Conservation (phyloP, 164 flowering plant genomes). For the Stephania yunnanensis region DNA sequence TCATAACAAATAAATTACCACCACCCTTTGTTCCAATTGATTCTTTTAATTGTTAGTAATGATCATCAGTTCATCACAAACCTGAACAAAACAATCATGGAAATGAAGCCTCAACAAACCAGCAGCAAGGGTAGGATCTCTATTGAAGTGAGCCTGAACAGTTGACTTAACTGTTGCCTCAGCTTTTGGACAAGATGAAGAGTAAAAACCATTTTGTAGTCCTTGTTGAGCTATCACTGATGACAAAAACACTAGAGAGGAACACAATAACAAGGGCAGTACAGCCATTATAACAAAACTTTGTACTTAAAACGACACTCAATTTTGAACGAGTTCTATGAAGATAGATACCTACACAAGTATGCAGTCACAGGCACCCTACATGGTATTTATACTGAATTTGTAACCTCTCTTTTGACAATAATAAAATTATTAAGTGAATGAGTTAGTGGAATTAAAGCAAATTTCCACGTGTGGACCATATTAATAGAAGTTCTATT, state of each 20-base stretch:
- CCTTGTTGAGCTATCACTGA: slow-evolving; percentile 25
- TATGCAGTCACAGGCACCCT: neutral
- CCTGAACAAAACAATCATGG: slow-evolving; percentile 78
- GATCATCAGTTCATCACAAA: slow-evolving; percentile 8
- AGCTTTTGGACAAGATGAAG: slow-evolving; percentile 48
- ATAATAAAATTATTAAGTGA: no score
- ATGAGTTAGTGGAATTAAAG: slow-evolving; percentile 9
- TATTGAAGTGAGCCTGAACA: slow-evolving; percentile 38
- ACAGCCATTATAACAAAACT: slow-evolving; percentile 15
- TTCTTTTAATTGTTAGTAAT: neutral
- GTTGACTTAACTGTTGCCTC: slow-evolving; percentile 52
- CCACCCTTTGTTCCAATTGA: neutral
- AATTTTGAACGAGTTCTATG: no score
- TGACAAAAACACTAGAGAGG: slow-evolving; percentile 15
- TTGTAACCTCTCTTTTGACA: neutral
- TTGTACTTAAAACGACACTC: no score
- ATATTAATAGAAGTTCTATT: neutral
- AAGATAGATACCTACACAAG: neutral
- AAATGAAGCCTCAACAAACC: slow-evolving; percentile 65
- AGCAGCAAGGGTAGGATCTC: slow-evolving; percentile 57
- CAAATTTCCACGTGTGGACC: slow-evolving; percentile 11
- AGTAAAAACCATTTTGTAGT: slow-evolving; percentile 44
- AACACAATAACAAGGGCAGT: slow-evolving; percentile 11
- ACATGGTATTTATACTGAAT: slow-evolving; percentile 5
- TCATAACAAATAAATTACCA: neutral